Evolutionary conservation across 495 filamentous ascomycete genomes (phyloP).

Genomic region (Massariosphaeria phaeospora): DNA sequence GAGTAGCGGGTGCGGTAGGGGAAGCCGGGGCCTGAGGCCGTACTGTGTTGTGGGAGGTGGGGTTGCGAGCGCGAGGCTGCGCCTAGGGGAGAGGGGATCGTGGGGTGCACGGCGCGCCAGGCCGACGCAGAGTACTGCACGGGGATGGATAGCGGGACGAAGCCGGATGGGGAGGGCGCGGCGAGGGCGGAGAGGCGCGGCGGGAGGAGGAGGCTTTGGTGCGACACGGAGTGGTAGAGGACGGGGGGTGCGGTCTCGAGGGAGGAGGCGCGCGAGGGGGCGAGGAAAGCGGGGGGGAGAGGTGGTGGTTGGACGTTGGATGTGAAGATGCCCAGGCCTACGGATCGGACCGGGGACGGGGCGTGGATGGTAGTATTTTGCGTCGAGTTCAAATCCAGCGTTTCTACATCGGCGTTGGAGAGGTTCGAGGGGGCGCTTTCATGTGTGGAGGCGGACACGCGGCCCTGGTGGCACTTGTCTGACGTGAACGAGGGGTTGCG

Average conservation of each 20-base stretch:
- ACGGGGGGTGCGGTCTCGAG: conserved; percentile 1
- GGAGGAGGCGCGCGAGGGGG: conserved; percentile 9
- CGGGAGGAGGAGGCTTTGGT: conserved; percentile 10
- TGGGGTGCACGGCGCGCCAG: conserved; percentile 29
- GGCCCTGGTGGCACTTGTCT: conserved; percentile 15
- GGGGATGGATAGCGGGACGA: conserved; percentile 20
- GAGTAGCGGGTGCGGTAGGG: conserved; percentile 20
- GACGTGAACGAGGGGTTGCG: conserved; percentile 23
- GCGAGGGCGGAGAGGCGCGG: conserved; percentile 14
- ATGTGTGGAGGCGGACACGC: conserved; percentile 20
- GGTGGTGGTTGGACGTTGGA: conserved; percentile 25
- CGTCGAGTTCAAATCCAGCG: conserved; percentile 11
- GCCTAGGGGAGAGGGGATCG: conserved; percentile 8
- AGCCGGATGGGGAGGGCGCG: conserved; percentile 21
- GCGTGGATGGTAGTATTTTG: conserved; percentile 12
- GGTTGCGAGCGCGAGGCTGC: conserved; percentile 18
- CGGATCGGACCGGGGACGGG: conserved; percentile 14
- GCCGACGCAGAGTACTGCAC: conserved; percentile 21
- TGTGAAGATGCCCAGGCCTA: conserved; percentile 29
- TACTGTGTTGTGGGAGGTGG: conserved; percentile 13
- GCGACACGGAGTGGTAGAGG: conserved; percentile 16
- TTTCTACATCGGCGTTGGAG: conserved; percentile 25
- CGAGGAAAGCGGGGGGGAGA: conserved; percentile 15
- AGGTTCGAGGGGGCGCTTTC: conserved; percentile 17
- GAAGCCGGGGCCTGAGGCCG: conserved; percentile 5